Conservation (phyloP, 805 yeast species). For the Barnettozyma salicaria region DNA sequence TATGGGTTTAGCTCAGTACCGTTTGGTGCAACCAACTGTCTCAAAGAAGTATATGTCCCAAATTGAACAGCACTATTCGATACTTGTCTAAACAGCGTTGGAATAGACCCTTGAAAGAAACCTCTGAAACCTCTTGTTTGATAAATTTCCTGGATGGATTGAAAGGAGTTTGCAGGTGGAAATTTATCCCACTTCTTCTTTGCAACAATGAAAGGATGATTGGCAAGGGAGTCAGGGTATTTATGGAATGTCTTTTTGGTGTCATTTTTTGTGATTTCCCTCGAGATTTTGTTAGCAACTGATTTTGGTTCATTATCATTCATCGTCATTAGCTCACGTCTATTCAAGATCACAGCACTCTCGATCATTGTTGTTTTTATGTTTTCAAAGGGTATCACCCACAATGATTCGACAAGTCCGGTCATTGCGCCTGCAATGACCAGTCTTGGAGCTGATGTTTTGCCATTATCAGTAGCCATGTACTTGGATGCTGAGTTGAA, state of each 20-base stretch:
- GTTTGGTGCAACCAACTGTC: constrained; percentile 61
- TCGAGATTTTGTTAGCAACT: constrained; percentile 21
- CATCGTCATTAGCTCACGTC: constrained; percentile 14
- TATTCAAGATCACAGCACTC: constrained; percentile 39
- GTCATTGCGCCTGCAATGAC: constrained; percentile 82
- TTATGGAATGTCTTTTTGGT: constrained; percentile 27
- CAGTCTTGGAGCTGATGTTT: constrained; percentile 70
- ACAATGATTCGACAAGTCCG: constrained; percentile 73
- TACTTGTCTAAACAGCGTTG: constrained; percentile 79
- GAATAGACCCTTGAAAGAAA: constrained; percentile 73
- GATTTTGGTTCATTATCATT: constrained; percentile 24
- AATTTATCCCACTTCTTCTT: constrained; percentile 36
- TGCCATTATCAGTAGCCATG: constrained; percentile 52
- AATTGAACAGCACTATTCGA: constrained; percentile 78
- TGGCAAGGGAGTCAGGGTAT: constrained; percentile 15
- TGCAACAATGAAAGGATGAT: constrained; percentile 28
- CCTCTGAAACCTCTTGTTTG: constrained; percentile 67
- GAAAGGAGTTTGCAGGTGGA: constrained; percentile 49
- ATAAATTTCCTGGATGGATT: constrained; percentile 61
- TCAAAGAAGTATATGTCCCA: constrained; percentile 71
- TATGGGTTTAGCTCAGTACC: constrained; percentile 31
- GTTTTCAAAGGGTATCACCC: constrained; percentile 88
- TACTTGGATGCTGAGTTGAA: constrained; percentile 72
- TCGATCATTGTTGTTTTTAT: constrained; percentile 78
- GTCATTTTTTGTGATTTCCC: neutral